Base-by-base conservation (phyloP, 768 basidiomycete species). In the Suillus cothurnatus region DNA sequence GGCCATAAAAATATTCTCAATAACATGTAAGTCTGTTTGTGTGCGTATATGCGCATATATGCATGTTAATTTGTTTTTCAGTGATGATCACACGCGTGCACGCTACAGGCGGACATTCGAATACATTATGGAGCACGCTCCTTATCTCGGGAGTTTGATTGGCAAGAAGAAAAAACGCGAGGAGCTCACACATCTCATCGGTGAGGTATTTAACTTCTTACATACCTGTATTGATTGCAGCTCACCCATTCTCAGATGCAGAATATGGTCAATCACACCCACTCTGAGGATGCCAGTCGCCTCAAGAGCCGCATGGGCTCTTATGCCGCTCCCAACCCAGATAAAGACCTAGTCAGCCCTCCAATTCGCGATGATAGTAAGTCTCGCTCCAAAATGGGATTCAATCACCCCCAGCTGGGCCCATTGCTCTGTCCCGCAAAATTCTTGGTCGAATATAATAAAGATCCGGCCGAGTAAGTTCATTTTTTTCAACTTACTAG, bases 131-230 rank as follows among this genome's bases (percentile, higher is more conserved):
- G 60, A 61, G 5, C 21, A 61, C 9, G n/a, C 39, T 3, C 60
- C 60, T 39, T 61, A 61, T 34, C 60, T 61, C 2, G n/a, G 6
- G n/a, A 45, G 31, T 21, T 45, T 61, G 43, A 45, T 61, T 4
- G 11, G 60, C 5, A 61, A 47, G 60, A 61, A 61, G 43, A 61
- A 61, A 43, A 61, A 61, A 61, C 6, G 28, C 4, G 38, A 47
- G 12, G 23, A 61, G 23, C 60, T 61, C 31, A 5, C n/a, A 34
- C 4, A 41, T 12, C 2, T 61, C 36, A 61, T 61, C 3, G 2
- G 21, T n/a, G n/a, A 45, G 34, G 60, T 61, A 61, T 38, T 26
- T 45, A 9, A 26, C 3, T 31, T 45, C 5, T 17, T 12, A 23
- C 2, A 38, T 36, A 31, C 43, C 5, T 43, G n/a, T 47, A 2